Conservation (phyloP, 768 basidiomycete species). For the Auricularia auricula-judae region DNA sequence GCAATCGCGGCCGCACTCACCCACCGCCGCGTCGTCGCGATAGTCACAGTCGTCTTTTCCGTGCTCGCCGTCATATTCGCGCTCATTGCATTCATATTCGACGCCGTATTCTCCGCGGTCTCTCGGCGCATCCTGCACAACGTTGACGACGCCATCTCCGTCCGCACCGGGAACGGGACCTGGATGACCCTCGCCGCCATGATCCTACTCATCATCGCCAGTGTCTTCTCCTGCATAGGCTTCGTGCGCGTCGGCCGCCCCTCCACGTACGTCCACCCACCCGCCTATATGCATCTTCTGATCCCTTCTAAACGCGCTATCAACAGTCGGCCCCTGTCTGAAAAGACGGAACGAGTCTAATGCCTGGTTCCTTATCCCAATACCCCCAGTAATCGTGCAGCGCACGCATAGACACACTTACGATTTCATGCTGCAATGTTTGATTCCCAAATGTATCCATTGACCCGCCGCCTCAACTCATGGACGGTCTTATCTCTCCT, state of each 20-base stretch:
- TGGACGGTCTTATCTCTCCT: too few relatives aligned
- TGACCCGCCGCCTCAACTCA: too few relatives aligned
- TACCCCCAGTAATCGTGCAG: background rate
- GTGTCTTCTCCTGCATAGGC: background rate
- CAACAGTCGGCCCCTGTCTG: background rate
- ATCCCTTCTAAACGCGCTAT: background rate
- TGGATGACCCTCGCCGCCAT: slow-evolving; percentile 47
- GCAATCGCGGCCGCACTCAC: slow-evolving; percentile 36
- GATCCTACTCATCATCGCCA: slow-evolving; percentile 12
- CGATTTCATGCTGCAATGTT: too few relatives aligned
- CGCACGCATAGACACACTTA: too few relatives aligned
- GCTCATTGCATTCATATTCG: slow-evolving; percentile 42
- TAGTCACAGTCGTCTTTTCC: slow-evolving; percentile 27
- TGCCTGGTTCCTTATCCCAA: background rate
- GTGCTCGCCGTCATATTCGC: slow-evolving; percentile 33
- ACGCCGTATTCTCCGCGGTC: slow-evolving; percentile 37
- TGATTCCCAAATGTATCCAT: too few relatives aligned
- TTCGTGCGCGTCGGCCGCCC: background rate
- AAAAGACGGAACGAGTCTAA: background rate
- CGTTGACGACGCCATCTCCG: slow-evolving; percentile 24
- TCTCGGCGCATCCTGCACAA: slow-evolving; percentile 31
- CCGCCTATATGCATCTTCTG: background rate
- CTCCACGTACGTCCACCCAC: background rate
- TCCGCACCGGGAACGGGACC: slow-evolving; percentile 11
- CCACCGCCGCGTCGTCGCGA: slow-evolving; percentile 26